Base-by-base conservation (phyloP, 2,329 filamentous ascomycete genomes). In the Myriosclerotinia scirpicola region DNA sequence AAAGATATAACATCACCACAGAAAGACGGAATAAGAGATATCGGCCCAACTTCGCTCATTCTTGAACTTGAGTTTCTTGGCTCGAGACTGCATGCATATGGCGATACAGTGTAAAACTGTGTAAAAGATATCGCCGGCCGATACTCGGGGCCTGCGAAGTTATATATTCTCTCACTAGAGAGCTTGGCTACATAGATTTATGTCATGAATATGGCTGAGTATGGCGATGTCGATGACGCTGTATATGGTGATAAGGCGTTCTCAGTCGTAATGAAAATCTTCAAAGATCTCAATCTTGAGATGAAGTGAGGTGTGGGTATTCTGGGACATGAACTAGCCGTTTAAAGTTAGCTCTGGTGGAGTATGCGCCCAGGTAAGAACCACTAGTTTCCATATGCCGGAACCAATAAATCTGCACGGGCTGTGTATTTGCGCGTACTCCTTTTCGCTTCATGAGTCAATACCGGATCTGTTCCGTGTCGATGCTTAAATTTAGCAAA, bases 51-150 rank as follows among this genome's bases (percentile, higher is more conserved):
- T 48, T 60, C 58, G 44, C 46, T 26, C 44, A 50, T 50, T 61
- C n/a, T 38, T 61, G 15, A 52, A 61, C 20, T 50, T 61, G 58
- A 61, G 58, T 61, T 61, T 61, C 58, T 61, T 61, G 58, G 58
- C 58, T 61, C 15, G 44, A 50, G 56, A 22, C 20, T 60, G 56
- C 56, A 60, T 26, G 26, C 26, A 26, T 26, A 26, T 60, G 30
- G 26, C 12, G 20, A 38, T 61, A 38, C n/a, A 26, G 58, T 61
- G 34, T 17, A 36, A 61, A 26, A 40, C n/a, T 38, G 58, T 61
- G 34, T 17, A 36, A 61, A 26, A 40, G 4, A 52, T 52, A n/a
- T 50, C 44, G 34, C 3, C 44, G 9, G 30, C 15, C 58, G 30
- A 20, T 46, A 22, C n/a, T 60, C 40, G 55, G 40, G 44, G 44